Base-by-base conservation (phyloP, 257 asterid genomes). In the Ocimum tenuiflorum region DNA sequence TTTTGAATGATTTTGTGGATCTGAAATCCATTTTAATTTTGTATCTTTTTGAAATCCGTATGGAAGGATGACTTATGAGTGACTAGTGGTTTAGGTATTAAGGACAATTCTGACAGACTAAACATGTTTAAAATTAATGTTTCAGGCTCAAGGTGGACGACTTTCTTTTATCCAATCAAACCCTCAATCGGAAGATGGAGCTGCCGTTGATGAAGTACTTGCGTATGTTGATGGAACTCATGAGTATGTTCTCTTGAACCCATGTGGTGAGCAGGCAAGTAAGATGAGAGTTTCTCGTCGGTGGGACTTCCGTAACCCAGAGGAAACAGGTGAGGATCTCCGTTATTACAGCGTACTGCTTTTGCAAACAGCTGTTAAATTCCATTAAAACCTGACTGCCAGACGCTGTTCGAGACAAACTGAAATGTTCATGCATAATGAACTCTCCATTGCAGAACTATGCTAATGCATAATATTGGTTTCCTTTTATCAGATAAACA, bases 111-210 rank as follows among this genome's bases (percentile, higher is more conserved):
- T 22, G 18, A n/a, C 2, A 13, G 38, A 19, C 20, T 50, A 51
- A n/a, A 7, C 22, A 4, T 27, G 60, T 13, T 36, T 46, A 13
- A 23, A 17, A 31, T 68, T 69, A 57, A 12, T 69, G 23, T 46
- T 78, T 69, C 87, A 92, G 97, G 99, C 94, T 53, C 81, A 60
- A 27, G 95, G 95, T 35, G 96, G 95, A 18, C 46, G 82, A 49
- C 86, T 92, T 55, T 85, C 83, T 35, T 87, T 85, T 77, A 50
- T 89, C 67, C 67, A 29, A 17, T 67, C 77, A 65, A 72, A 63
- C 68, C 70, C 79, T 7, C 71, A 52, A 68, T 56, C 62, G 0
- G 83, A 79, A 11, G 81, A 76, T 50, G 79, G 45, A 31, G 71
- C 55, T 64, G 43, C 79, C 53, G 43, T 55, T 9, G 79, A 65